These are phyloP conservation scores for Globisporangium echinulatum DNA, from an alignment of 352 stramenopile genomes.

Conservation along the genomic window DNA sequence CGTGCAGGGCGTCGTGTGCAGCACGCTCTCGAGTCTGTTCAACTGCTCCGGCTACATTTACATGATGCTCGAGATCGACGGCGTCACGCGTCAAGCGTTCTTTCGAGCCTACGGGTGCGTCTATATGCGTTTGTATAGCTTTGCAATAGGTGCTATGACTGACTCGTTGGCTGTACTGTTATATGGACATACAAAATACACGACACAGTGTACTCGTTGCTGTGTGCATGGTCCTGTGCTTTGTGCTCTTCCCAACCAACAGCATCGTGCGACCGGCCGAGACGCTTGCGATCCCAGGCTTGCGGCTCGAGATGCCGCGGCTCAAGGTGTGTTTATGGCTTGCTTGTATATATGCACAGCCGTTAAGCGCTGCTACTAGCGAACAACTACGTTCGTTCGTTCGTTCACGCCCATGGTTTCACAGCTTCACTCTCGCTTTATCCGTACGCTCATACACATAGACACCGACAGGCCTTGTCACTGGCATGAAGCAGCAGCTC, in stretches of 20 bases:
- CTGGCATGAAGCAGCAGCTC: constrained; percentile 51
- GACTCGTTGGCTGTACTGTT: too few relatives aligned
- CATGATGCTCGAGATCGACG: constrained; percentile 64
- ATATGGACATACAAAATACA: too few relatives aligned
- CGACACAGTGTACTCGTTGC: constrained; percentile 33
- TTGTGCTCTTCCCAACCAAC: constrained; percentile 68
- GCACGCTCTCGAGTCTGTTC: constrained; percentile 75
- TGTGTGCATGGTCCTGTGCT: constrained; percentile 37
- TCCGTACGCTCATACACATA: constrained; percentile 10
- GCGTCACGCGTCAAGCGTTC: constrained; percentile 38
- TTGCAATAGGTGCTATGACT: too few relatives aligned
- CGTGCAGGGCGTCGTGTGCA: constrained; percentile 72
- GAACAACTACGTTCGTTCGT: background rate
- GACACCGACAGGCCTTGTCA: constrained; percentile 51
- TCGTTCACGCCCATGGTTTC: background rate
- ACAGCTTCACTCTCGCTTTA: background rate
- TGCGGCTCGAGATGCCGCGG: constrained; percentile 41
- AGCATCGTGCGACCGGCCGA: constrained; percentile 46
- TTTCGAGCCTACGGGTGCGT: constrained; percentile 60
- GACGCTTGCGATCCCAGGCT: constrained; percentile 40
- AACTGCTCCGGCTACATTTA: constrained; percentile 85
- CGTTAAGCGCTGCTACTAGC: background rate
- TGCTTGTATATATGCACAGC: background rate
- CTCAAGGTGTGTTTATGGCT: constrained; percentile 29
- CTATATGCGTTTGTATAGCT: background rate